phyloP scores from a whole-genome alignment of 2,329 filamentous ascomycete species.

The Trichoderma sp. region DNA sequence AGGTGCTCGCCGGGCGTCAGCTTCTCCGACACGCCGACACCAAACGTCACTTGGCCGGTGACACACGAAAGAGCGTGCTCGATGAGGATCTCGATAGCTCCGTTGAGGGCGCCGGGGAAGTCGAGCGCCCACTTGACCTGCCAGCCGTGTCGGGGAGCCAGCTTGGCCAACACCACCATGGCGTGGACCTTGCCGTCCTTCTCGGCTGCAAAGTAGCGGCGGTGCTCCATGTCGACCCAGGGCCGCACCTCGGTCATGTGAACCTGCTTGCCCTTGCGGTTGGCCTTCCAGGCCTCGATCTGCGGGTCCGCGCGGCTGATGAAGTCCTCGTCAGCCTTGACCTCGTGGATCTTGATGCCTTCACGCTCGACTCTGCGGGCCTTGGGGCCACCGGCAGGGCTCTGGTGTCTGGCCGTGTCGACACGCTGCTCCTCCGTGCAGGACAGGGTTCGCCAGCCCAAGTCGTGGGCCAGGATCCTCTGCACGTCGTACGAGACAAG shows the following conservation, averaged over 20 bases:
- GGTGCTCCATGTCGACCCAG: slow-evolving; percentile 81
- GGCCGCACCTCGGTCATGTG: slow-evolving; percentile 88
- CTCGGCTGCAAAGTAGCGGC: slow-evolving; percentile 81
- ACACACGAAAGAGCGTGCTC: slow-evolving; percentile 63
- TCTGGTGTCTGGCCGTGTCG: slow-evolving; percentile 71
- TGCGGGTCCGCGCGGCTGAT: slow-evolving; percentile 69
- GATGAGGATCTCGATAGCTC: slow-evolving; percentile 82
- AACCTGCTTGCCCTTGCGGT: slow-evolving; percentile 80
- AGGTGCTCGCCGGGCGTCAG: slow-evolving; percentile 81
- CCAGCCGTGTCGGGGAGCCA: slow-evolving; percentile 80
- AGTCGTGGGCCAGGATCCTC: slow-evolving; percentile 74
- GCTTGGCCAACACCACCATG: slow-evolving; percentile 79
- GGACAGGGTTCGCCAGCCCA: slow-evolving; percentile 86
- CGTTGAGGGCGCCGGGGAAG: slow-evolving; percentile 83
- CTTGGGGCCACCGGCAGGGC: slow-evolving; percentile 66
- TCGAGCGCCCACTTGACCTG: slow-evolving; percentile 97
- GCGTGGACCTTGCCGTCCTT: slow-evolving; percentile 73
- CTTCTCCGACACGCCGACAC: slow-evolving; percentile 74
- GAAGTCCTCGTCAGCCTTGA: slow-evolving; percentile 69
- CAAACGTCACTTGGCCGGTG: slow-evolving; percentile 73
- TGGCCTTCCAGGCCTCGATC: slow-evolving; percentile 76
- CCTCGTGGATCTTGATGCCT: slow-evolving; percentile 76
- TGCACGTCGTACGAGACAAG: slow-evolving; percentile 79
- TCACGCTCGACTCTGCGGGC: slow-evolving; percentile 79
- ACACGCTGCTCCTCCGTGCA: slow-evolving; percentile 89